phyloP scores from a whole-genome alignment of 768 basidiomycete species.

The Naganishia friedmannii region DNA sequence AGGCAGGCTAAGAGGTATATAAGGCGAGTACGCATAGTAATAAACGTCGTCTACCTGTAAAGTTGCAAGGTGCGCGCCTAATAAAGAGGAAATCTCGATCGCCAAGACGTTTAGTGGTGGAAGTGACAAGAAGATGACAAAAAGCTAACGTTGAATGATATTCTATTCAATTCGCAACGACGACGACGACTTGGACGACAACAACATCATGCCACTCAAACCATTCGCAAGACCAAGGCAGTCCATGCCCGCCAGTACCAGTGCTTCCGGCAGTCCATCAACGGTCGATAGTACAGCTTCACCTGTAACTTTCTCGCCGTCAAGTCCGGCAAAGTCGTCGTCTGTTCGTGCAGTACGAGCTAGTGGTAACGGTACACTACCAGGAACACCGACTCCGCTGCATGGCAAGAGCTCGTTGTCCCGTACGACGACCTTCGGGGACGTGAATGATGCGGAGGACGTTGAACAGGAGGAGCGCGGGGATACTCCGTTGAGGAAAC shows the following conservation, averaged over 20 bases:
- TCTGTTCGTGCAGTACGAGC: not conserved
- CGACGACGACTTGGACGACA: not conserved
- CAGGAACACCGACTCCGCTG: constrained; percentile 12
- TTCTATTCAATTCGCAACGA: not conserved
- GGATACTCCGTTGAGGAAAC: constrained; percentile 11
- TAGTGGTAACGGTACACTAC: not conserved
- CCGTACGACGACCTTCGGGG: constrained; percentile 7
- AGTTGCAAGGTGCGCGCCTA: too few species aligned
- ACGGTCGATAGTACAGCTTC: not conserved
- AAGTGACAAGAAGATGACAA: not conserved
- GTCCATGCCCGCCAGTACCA: constrained; percentile 5
- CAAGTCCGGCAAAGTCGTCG: not conserved
- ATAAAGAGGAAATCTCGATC: not conserved
- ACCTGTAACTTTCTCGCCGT: not conserved
- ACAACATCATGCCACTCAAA: not conserved
- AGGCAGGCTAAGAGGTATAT: too few species aligned
- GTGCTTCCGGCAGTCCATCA: not conserved
- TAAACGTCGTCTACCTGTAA: too few species aligned
- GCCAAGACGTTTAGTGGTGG: not conserved
- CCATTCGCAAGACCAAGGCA: constrained; percentile 20
- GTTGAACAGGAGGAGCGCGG: not conserved
- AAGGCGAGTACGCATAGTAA: too few species aligned
- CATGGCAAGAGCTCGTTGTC: constrained; percentile 11
- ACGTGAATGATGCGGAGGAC: not conserved
- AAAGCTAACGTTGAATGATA: not conserved